Evolutionary conservation across 2,329 filamentous ascomycete species (phyloP), one percentile per base, ranked within the genome.

Genomic region (Pseudogymnoascus sp.): DNA sequence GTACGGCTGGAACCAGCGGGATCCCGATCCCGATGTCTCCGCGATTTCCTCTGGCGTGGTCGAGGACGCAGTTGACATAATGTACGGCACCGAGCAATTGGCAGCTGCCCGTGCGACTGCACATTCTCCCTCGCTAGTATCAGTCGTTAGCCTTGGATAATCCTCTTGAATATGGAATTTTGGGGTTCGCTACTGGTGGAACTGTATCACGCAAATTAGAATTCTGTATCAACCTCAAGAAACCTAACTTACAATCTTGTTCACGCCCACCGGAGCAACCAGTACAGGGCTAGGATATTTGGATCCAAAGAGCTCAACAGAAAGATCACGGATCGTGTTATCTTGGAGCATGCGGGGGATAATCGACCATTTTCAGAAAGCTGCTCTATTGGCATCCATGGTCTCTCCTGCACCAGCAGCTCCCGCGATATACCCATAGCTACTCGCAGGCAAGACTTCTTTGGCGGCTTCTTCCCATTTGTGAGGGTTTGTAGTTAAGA

Each of bases 251-350:
- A 28, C 43, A 8, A 49, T 49, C 43, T 82, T 82, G 75, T 88
- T 87, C 67, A 88, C 87, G 3, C 85, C 85, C 28, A 88, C 81
- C 0, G 85, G 84, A 0, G 85, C 82, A 68, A 88, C 85, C n/a
- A 83, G 84, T 60, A 88, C 82, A 0, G 85, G 85, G 0, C 84
- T 84, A 1, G 79, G 76, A 12, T 84, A 80, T 59, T 78, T 77
- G 71, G 87, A 82, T 12, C 84, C 82, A 71, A 87, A 88, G 65
- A 88, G 83, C 3, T 74, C 75, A 11, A 83, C 83, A 1, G 74
- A 73, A 0, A 83, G 85, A 68, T 87, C 84, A 38, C 84, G 80
- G 34, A 72, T 73, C 69, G 83, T 85, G 6, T 82, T 87, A 72
- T 88, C 83, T 43, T 86, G 79, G 1, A 88, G 80, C 76, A 82